Evolutionary conservation across 2,329 filamentous ascomycete genomes (phyloP).

Genomic region (Thyridium curvatum): DNA sequence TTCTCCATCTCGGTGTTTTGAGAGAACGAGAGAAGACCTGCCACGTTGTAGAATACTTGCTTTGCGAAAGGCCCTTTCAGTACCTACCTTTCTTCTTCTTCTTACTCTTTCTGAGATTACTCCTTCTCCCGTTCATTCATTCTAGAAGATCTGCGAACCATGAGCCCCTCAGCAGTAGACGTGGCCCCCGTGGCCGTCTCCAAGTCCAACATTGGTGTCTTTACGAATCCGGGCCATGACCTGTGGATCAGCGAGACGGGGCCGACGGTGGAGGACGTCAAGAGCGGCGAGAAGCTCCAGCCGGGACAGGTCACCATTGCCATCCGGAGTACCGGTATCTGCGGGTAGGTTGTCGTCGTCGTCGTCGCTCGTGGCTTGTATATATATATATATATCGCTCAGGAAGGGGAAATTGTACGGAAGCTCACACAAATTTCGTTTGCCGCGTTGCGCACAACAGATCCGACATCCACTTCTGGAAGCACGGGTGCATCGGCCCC

Average conservation of each 20-base stretch:
- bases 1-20: too few species aligned
- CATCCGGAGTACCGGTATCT: constrained; percentile 92
- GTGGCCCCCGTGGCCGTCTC: constrained; percentile 33
- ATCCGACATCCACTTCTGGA: constrained; percentile 97
- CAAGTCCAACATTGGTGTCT: constrained; percentile 92
- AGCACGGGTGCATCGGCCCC: constrained; percentile 87
- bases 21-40: too few species aligned
- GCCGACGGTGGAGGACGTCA: constrained; percentile 70
- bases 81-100: too few species aligned
- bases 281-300: constrained; percentile 60
- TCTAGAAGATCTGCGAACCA: background rate
- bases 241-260: constrained; percentile 79
- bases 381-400: too few species aligned
- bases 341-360: constrained; percentile 73
- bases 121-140: background rate
- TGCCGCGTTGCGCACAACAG: too few species aligned
- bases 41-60: background rate
- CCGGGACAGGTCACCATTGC: constrained; percentile 81
- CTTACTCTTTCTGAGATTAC: too few species aligned
- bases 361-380: too few species aligned
- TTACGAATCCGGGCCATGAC: constrained; percentile 88
- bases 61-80: too few species aligned
- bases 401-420: background rate
- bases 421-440: constrained; percentile 10
- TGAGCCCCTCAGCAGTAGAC: constrained; percentile 4